phyloP scores from a whole-genome alignment of 2,329 filamentous ascomycete genomes.

The Exophiala xenobiotica region DNA sequence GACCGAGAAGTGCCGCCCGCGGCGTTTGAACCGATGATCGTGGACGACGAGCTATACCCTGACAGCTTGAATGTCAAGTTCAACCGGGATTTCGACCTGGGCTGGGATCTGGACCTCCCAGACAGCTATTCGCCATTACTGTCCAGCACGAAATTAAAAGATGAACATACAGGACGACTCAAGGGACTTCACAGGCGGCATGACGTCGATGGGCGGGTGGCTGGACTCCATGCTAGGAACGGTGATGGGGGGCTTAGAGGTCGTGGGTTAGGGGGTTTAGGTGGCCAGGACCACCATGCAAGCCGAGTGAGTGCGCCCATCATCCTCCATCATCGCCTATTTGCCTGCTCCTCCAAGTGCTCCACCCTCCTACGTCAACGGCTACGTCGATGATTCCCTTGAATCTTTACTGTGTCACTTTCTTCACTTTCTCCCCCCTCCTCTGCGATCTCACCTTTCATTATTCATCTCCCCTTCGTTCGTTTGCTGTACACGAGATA shows the following conservation, averaged over 20 bases:
- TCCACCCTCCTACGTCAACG: background rate
- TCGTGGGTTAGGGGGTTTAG: too few relatives aligned
- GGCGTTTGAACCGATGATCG: conserved; percentile 19
- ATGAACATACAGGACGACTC: background rate
- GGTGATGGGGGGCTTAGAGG: background rate
- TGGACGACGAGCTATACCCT: conserved; percentile 22
- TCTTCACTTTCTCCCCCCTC: background rate
- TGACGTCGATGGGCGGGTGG: background rate
- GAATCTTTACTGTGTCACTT: background rate
- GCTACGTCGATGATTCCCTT: background rate
- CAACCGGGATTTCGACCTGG: conserved; percentile 14
- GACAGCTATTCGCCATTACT: background rate
- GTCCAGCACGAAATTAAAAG: background rate
- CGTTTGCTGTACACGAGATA: too few relatives aligned
- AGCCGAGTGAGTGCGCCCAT: background rate
- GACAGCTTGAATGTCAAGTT: conserved; percentile 14
- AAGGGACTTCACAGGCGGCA: background rate
- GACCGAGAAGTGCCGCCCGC: conserved; percentile 13
- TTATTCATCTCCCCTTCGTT: too few relatives aligned
- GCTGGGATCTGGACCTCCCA: conserved; percentile 18
- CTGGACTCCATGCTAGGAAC: background rate
- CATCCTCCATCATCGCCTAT: background rate
- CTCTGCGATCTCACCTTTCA: background rate
- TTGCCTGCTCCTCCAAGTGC: background rate
- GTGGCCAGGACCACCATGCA: background rate